A percentile compares a stretch with the other conserved stretches of the same genome.
These are phyloP conservation scores for Calonectria honghensis DNA, from an alignment of 2,329 filamentous ascomycete species.

Conservation along the genomic window DNA sequence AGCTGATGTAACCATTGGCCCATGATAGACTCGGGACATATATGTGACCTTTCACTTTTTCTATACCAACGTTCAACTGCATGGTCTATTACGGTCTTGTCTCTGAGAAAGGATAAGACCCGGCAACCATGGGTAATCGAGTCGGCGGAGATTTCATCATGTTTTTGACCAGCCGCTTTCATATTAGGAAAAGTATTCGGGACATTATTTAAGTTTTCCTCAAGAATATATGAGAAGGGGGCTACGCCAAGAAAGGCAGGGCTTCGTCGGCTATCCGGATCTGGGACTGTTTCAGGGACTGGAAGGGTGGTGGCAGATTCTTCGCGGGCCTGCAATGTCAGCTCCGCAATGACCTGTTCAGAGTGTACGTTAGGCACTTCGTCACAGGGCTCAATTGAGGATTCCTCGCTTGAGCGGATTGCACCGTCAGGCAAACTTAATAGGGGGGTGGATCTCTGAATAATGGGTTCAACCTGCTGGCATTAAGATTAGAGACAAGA, in stretches of 20 bases:
- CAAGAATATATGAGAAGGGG: conserved; percentile 12
- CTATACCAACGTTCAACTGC: conserved; percentile 25
- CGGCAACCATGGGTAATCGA: background rate
- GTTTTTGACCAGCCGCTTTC: background rate
- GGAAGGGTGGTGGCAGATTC: background rate
- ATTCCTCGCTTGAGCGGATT: background rate
- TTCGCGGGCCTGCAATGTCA: background rate
- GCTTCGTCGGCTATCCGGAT: background rate
- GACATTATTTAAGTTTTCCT: background rate
- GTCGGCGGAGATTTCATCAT: background rate
- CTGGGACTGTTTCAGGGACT: background rate
- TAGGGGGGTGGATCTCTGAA: background rate
- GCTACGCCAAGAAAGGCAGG: conserved; percentile 17
- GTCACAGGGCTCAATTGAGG: background rate
- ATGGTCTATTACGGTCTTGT: background rate
- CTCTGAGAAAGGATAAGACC: conserved; percentile 1
- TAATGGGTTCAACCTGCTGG: background rate
- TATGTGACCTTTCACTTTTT: conserved; percentile 19
- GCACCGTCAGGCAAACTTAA: background rate
- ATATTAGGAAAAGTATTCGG: background rate
- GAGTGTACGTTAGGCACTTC: background rate
- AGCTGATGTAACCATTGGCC: conserved; percentile 15
- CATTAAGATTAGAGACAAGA: background rate
- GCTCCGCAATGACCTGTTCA: background rate
- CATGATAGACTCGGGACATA: conserved; percentile 27